A percentile compares a stretch with the other conserved stretches of the same genome.
These are phyloP conservation scores for Stagonosporopsis rhizophila DNA, from an alignment of 2,329 filamentous ascomycete genomes.

Conservation along the genomic window DNA sequence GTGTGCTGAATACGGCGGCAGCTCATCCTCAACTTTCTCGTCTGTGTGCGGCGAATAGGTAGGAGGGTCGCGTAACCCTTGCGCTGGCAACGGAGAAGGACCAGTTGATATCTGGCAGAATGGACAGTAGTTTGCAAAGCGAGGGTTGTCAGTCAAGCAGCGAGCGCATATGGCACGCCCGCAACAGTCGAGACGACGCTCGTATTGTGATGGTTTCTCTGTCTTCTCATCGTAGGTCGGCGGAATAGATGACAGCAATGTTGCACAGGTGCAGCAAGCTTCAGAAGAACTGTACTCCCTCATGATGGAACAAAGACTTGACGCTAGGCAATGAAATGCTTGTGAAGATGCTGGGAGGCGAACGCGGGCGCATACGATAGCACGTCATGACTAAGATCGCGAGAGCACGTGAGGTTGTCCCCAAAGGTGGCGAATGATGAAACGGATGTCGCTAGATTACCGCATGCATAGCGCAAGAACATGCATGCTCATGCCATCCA, in stretches of 20 bases:
- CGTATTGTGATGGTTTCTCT: conserved; percentile 67
- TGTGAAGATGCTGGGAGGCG: conserved; percentile 16
- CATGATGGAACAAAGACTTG: conserved; percentile 6
- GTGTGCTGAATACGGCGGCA: conserved; percentile 54
- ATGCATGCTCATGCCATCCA: not conserved
- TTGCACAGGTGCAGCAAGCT: conserved; percentile 75
- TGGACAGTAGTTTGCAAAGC: conserved; percentile 72
- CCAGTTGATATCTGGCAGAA: conserved; percentile 76
- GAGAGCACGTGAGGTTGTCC: conserved; percentile 31
- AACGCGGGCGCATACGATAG: conserved; percentile 24
- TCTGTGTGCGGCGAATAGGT: conserved; percentile 61
- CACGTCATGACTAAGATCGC: conserved; percentile 45
- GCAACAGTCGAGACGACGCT: conserved; percentile 73
- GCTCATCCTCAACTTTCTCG: conserved; percentile 45
- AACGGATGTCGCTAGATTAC: not conserved
- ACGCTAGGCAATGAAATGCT: conserved; percentile 3
- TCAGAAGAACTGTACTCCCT: conserved; percentile 39
- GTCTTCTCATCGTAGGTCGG: conserved; percentile 61
- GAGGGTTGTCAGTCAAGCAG: conserved; percentile 73
- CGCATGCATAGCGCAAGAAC: not conserved
- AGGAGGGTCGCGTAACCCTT: conserved; percentile 73
- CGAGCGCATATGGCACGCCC: conserved; percentile 72
- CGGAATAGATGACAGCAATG: conserved; percentile 63
- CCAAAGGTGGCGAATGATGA: conserved; percentile 1
- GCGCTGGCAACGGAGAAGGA: conserved; percentile 64